Conservation (phyloP, 2,329 filamentous ascomycete genomes). For the Fusarium zealandicum region DNA sequence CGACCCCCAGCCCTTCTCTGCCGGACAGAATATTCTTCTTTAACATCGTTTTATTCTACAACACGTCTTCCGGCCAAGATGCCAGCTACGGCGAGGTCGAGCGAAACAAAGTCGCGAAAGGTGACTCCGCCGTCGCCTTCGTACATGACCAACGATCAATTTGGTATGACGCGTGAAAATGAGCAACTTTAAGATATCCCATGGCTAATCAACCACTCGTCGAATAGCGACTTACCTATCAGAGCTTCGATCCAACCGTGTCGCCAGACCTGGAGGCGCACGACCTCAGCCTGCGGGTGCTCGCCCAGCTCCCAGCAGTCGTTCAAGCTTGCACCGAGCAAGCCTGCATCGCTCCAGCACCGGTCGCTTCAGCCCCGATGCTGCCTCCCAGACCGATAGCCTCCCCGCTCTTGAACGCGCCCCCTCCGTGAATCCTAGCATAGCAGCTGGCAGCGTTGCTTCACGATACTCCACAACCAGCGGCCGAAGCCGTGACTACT, state of each 20-base stretch:
- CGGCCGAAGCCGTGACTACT: slow-evolving; percentile 59
- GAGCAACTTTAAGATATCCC: slow-evolving; percentile 6
- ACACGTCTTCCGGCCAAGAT: slow-evolving; percentile 34
- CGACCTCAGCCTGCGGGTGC: slow-evolving; percentile 63
- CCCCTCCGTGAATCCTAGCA: slow-evolving; percentile 49
- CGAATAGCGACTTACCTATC: slow-evolving; percentile 71
- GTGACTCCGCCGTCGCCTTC: slow-evolving; percentile 67
- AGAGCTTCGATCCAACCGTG: slow-evolving; percentile 72
- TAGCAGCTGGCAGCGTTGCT: slow-evolving; percentile 54
- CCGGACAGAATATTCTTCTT: slow-evolving; percentile 31
- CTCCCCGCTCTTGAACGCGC: slow-evolving; percentile 37
- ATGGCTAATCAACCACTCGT: slow-evolving; percentile 31
- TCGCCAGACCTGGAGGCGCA: slow-evolving; percentile 73
- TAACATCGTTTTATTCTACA: slow-evolving; percentile 18
- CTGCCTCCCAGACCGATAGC: slow-evolving; percentile 41
- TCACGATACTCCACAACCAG: slow-evolving; percentile 59
- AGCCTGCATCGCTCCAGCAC: slow-evolving; percentile 40
- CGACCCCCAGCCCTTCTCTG: slow-evolving; percentile 14
- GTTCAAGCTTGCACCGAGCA: slow-evolving; percentile 27
- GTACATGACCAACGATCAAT: slow-evolving; percentile 73
- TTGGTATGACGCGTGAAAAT: slow-evolving; percentile 56
- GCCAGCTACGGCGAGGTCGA: slow-evolving; percentile 45
- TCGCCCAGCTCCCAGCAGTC: slow-evolving; percentile 42
- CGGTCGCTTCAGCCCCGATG: slow-evolving; percentile 45
- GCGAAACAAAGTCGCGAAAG: slow-evolving; percentile 55